These are phyloP conservation scores for Canariomyces notabilis DNA, from an alignment of 2,329 filamentous ascomycete species.

Conservation along the genomic window DNA sequence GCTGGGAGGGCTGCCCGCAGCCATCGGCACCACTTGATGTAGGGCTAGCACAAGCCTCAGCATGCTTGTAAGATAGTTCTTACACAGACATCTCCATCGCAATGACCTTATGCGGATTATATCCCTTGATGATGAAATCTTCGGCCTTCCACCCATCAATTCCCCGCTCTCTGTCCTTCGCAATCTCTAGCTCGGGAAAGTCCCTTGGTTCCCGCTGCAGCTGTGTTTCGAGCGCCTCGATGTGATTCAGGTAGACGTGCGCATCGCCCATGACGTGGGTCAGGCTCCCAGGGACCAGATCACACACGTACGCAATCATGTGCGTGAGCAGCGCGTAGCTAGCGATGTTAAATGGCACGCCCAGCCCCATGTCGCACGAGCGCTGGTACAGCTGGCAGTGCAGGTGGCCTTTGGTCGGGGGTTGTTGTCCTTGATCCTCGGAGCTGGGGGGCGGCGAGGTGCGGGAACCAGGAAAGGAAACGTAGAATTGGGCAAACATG, in stretches of 20 bases:
- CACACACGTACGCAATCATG: conserved; percentile 85
- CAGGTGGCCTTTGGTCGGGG: conserved; percentile 56
- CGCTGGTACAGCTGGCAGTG: conserved; percentile 91
- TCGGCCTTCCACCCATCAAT: conserved; percentile 89
- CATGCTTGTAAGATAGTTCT: too few species aligned
- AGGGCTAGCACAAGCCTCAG: too few species aligned
- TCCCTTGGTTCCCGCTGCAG: conserved; percentile 71
- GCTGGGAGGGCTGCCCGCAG: too few species aligned
- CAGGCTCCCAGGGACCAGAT: conserved; percentile 77
- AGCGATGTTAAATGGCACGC: conserved; percentile 96
- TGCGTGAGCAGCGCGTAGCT: conserved; percentile 90
- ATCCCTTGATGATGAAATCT: conserved; percentile 82
- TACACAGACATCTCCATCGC: conserved; percentile 97
- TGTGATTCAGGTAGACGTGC: conserved; percentile 92
- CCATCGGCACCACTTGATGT: too few species aligned
- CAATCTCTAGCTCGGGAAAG: conserved; percentile 76
- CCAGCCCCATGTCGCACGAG: conserved; percentile 93
- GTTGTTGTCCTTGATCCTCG: background rate
- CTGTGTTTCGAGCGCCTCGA: conserved; percentile 80
- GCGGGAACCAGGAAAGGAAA: conserved; percentile 60
- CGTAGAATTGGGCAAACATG: conserved; percentile 97
- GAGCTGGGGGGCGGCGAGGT: background rate
- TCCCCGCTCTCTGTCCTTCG: conserved; percentile 52
- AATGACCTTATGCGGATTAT: conserved; percentile 86
- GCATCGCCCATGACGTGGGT: conserved; percentile 97